Conservation (phyloP, 2,329 filamentous ascomycete genomes). For the Pseudogymnoascus sp. region DNA sequence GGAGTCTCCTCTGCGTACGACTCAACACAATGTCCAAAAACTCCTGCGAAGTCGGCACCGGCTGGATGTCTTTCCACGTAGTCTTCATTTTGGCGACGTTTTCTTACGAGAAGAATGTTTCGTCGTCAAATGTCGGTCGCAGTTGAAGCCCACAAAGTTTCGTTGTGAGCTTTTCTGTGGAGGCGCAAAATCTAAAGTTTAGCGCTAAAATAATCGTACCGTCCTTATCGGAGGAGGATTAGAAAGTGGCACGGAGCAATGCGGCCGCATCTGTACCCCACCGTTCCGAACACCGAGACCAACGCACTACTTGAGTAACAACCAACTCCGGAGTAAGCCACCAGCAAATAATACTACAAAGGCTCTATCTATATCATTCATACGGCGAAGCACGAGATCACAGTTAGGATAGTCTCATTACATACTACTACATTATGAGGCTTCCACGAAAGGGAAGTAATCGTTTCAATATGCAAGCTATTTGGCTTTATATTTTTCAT, state of each 20-base stretch:
- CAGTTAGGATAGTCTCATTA: not conserved
- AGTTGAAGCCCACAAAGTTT: conserved; percentile 13
- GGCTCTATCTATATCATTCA: not conserved
- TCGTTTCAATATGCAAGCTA: not conserved
- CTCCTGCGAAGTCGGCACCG: conserved; percentile 87
- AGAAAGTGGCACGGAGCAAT: not conserved
- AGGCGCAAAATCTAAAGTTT: conserved; percentile 14
- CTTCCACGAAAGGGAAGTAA: not conserved
- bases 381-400: not conserved
- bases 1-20: conserved; percentile 83
- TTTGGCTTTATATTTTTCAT: not conserved
- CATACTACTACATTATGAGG: not conserved
- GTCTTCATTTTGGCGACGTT: conserved; percentile 47
- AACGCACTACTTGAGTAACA: not conserved
- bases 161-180: conserved; percentile 12
- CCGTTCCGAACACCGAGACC: not conserved
- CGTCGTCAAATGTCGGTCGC: conserved; percentile 10
- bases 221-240: conserved; percentile 7
- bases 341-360: not conserved
- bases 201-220: conserved; percentile 14
- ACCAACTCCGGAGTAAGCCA: not conserved
- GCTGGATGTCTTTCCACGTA: conserved; percentile 72
- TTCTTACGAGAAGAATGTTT: conserved; percentile 12
- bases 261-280: conserved; percentile 3
- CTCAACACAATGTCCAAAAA: conserved; percentile 97